A percentile compares a stretch with the other conserved stretches of the same genome.
Evolutionary conservation across 2,329 filamentous ascomycete species (phyloP).

Genomic region (Neofusicoccum sp.): DNA sequence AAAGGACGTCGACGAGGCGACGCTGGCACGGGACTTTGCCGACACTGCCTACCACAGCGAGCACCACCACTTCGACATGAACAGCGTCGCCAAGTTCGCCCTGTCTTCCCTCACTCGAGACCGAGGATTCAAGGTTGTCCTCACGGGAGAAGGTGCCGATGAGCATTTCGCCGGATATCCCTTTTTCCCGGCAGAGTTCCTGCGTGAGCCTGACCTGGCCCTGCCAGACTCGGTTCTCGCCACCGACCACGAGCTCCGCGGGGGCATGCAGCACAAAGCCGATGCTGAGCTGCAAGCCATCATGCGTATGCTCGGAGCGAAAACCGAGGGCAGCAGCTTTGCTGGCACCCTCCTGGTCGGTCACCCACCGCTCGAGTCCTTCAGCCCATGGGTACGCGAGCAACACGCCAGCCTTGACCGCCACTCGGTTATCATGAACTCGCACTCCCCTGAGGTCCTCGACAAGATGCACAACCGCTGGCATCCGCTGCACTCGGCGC

Average conservation of each 20-base stretch:
- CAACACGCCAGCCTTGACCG: too few species aligned
- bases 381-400: too few species aligned
- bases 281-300: too few species aligned
- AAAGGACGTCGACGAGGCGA: constrained; percentile 45
- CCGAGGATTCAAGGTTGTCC: constrained; percentile 53
- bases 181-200: constrained; percentile 46
- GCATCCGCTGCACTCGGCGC: constrained; percentile 3
- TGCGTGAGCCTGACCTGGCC: constrained; percentile 48
- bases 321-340: too few species aligned
- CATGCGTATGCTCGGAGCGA: too few species aligned
- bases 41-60: constrained; percentile 48
- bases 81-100: constrained; percentile 53
- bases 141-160: constrained; percentile 54
- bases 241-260: too few species aligned
- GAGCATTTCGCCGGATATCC: constrained; percentile 56
- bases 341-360: too few species aligned
- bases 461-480: background rate
- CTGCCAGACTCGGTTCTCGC: too few species aligned
- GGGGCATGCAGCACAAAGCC: too few species aligned
- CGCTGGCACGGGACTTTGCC: constrained; percentile 44
- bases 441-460: too few species aligned
- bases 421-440: too few species aligned
- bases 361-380: too few species aligned
- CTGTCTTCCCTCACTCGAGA: constrained; percentile 47
- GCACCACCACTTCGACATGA: constrained; percentile 50